Base-by-base conservation (phyloP, 495 filamentous ascomycete genomes). In the Penicillium cataractarum region DNA sequence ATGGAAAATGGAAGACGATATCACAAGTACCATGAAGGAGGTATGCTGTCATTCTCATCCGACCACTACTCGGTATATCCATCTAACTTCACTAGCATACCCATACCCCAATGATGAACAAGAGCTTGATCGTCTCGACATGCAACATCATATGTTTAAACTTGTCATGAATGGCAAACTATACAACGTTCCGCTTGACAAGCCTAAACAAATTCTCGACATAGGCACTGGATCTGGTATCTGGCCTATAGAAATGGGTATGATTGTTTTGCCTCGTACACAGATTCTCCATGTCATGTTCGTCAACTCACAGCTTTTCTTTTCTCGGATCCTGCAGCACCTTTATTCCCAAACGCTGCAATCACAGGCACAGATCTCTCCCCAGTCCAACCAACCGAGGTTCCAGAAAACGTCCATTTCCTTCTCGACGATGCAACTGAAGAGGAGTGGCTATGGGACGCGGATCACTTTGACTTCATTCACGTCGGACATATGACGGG, bases 151-250 rank as follows among this genome's bases (percentile, higher is more conserved):
- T 56, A 79, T 89, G 67, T 73, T 86, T 65, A 86, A 84, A 57
- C 54, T 84, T 53, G 62, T 84, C 51, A 83, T 85, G 64, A 71
- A 80, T 8, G 81, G 74, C 17, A 77, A 76, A 33, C 71, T 87
- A 21, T 86, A 84, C 70, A 80, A 88, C 63, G 82, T 89, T 0
- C 89, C 89, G 2, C 78, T 87, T 0, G 55, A 67, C n/a, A 71
- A 84, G 10, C 86, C 87, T 1, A 67, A 77, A 37, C 72, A 75
- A 29, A 84, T 92, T 17, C 79, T 93, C 2, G 90, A 92, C 66
- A 82, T 92, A 26, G 86, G 87, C 33, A 86, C 83, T 17, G 89
- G 86, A 7, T 90, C 88, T 9, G 90, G 90, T 4, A 91, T 87
- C 58, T 90, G 89, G 88, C 83, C 87, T 7, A 88, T 90, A 44